Evolutionary conservation across 1,139 yeast genomes (phyloP), one percentile per base, ranked within the genome.

Genomic region (Hemisphaericaspora lyxosophila): DNA sequence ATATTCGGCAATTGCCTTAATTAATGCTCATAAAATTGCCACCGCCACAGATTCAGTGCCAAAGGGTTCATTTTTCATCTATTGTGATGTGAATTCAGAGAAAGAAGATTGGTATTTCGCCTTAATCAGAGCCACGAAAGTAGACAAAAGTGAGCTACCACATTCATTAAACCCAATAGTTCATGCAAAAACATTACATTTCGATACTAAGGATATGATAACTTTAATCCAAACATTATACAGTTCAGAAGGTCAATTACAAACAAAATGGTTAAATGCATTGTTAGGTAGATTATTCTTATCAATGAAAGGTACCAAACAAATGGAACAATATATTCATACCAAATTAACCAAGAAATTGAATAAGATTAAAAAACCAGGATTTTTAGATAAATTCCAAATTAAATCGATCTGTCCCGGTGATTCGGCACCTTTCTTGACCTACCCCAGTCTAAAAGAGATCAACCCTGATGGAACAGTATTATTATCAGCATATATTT

Each of bases 61-160:
- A 16, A 70, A 73, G 35, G 72, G 73, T 12, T 75, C 88, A 2
- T 83, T 84, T 51, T 92, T 75, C 60, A 61, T 90, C 2, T 87
- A 88, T 56, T 78, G 84, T 36, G 95, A 87, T 51, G 73, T 78
- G 35, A 86, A 88, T 46, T 74, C 74, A 36, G 90, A 84, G 33
- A 90, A 92, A 54, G 98, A 90, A 58, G 96, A 89, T 55, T 83
- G 96, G 86, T 90, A 90, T 57, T 88, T 88, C 60, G 80, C 87
- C 2, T 67, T 90, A 40, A 72, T 90, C n/a, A 67, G 82, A 41
- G 92, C 94, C 1, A 78, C 94, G 0, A 84, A 83, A 46, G 25
- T 35, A 15, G 49, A 48, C 6, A 47, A 53, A 9, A 44, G 46
- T 15, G 55, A 53, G 36, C 22, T 35, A 8, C 44, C 52, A 11